Base-by-base conservation (phyloP, 495 filamentous ascomycete genomes). In the Niebla homalea region DNA sequence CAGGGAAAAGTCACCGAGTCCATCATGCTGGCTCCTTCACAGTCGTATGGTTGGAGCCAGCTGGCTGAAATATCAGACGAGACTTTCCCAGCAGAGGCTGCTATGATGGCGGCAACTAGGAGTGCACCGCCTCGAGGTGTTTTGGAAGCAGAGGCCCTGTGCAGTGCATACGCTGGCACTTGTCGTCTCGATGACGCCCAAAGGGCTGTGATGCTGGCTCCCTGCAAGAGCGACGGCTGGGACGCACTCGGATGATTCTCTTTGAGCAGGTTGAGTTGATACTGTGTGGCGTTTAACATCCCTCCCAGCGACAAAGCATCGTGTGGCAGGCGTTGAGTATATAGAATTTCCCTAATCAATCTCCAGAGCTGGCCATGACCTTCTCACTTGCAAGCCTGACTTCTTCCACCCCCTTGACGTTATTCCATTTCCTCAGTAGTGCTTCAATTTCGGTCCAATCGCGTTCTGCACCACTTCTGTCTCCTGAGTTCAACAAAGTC, bases 1-100 rank as follows among this genome's bases (percentile, higher is more conserved):
- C 77, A 87, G 63, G 76, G 81, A 8, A 75, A 80, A 45, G 77
- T 69, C 3, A 79, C 87, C 20, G 8, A 32, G 14, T 32, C 29
- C 10, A 76, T 92, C 26, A 86, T 94, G 78, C 66, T 90, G 26
- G 70, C 81, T 40, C 90, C 90, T 1, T 74, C 77, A 22, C 69
- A 85, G 46, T 78, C 87, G 14, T 71, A 82, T 42, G 84, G 84
- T 36, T 97, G 90, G 90, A 72, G 73, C 52, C 72, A 81, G 40
- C 66, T 96, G 41, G 77, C 83, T 1, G 70, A 69, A 15, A 71
- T 76, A 0, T 74, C 72, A 2, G 70, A 71, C 35, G 66, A 68
- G 36, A 22, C 68, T 20, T 79, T 82, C 60, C 75, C 85, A 3
- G 79, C 84, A 0, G 77, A 82, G 46, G 92, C 92, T 84, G 86